phyloP scores from a whole-genome alignment of 2,329 filamentous ascomycete species.

The Exophiala spinifera region DNA sequence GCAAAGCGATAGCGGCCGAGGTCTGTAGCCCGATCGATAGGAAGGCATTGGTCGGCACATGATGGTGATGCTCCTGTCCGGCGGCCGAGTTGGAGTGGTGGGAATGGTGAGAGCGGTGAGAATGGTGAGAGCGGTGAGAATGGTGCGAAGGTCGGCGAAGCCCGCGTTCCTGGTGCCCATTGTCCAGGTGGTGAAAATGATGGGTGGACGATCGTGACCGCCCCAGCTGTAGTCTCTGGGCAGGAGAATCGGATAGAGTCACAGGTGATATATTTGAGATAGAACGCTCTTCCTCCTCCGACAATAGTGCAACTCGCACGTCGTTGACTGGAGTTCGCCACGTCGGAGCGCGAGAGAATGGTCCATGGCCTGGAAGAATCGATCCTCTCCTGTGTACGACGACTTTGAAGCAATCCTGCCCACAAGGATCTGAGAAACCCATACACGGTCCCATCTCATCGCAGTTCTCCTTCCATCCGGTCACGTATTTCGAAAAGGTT shows the following conservation, averaged over 20 bases:
- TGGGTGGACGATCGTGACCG: conserved; percentile 27
- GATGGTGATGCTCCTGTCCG: conserved; percentile 73
- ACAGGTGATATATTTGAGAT: conserved; percentile 1
- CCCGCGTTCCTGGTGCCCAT: conserved; percentile 17
- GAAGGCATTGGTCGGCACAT: conserved; percentile 91
- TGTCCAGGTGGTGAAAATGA: conserved; percentile 28
- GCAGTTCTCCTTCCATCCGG: conserved; percentile 50
- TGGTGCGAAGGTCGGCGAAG: conserved; percentile 13
- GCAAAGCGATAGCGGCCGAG: conserved; percentile 87
- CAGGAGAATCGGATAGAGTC: conserved; percentile 17
- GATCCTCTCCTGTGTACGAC: conserved; percentile 30
- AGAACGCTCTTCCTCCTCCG: conserved; percentile 13
- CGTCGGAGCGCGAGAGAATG: conserved; percentile 14
- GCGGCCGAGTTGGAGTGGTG: conserved; percentile 12
- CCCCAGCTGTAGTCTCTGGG: conserved; percentile 4
- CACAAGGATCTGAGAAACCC: conserved; percentile 61
- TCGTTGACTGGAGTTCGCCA: conserved; percentile 16
- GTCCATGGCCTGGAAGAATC: conserved; percentile 14
- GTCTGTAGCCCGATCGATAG: conserved; percentile 94
- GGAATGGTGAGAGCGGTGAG: conserved; percentile 17
- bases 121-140: conserved; percentile 15
- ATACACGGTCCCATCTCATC: conserved; percentile 59
- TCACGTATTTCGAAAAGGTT: conserved; percentile 50
- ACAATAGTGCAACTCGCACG: conserved; percentile 10
- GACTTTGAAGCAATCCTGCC: conserved; percentile 57